Percentiles rank a stretch among this genome's conserved stretches.
Evolutionary conservation across 768 basidiomycete species (phyloP).

Genomic region (Fistulinella prunicolor): DNA sequence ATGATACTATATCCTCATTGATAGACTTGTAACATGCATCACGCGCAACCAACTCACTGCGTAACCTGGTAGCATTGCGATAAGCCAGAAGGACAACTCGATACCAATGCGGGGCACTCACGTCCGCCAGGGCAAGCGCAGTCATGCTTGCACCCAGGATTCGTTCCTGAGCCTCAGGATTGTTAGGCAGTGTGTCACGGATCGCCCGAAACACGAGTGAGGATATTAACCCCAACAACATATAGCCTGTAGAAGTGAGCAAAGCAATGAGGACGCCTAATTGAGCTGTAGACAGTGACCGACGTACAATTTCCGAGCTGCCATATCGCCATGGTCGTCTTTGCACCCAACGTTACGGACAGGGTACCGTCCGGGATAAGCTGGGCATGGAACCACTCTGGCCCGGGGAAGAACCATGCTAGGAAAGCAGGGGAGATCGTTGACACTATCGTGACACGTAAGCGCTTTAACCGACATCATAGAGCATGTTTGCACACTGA

Average conservation of each 20-base stretch:
- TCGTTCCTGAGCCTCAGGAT: slow-evolving; percentile 63
- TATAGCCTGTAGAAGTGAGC: slow-evolving; percentile 50
- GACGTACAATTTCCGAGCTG: slow-evolving; percentile 64
- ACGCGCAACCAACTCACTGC: slow-evolving; percentile 45
- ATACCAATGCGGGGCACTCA: slow-evolving; percentile 33
- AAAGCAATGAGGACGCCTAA: not conserved
- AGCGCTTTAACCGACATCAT: slow-evolving; percentile 16
- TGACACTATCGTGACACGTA: slow-evolving; percentile 36
- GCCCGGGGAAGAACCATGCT: slow-evolving; percentile 56
- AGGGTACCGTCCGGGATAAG: slow-evolving; percentile 49
- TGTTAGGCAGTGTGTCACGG: slow-evolving; percentile 53
- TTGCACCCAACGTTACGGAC: slow-evolving; percentile 38
- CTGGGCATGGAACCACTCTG: slow-evolving; percentile 64
- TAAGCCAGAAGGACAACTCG: slow-evolving; percentile 1
- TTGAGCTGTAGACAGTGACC: not conserved
- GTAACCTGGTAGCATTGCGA: slow-evolving; percentile 41
- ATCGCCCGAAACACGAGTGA: slow-evolving; percentile 66
- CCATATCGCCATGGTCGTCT: slow-evolving; percentile 60
- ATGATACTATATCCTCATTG: slow-evolving; percentile 45
- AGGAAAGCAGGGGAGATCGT: slow-evolving; percentile 50
- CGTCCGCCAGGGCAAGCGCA: slow-evolving; percentile 69
- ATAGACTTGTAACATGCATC: not conserved
- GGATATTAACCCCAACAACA: slow-evolving; percentile 62
- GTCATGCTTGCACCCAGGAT: slow-evolving; percentile 61
- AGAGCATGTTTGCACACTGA: not conserved